Base-by-base conservation (phyloP, 2,329 filamentous ascomycete species). In the Pseudogymnoascus sp. region DNA sequence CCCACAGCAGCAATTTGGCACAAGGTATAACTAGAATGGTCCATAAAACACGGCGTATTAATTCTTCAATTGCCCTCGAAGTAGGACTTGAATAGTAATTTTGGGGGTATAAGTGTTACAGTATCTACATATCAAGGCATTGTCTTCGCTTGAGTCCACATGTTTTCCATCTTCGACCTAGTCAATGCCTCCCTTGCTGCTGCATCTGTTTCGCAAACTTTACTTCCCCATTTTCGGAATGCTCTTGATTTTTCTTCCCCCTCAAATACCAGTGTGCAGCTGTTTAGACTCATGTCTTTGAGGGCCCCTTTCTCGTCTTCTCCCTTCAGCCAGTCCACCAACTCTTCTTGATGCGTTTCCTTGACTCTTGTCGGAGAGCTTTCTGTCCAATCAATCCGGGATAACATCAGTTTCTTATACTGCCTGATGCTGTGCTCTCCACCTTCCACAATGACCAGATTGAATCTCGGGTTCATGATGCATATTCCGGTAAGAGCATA, bases 301-400 rank as follows among this genome's bases (percentile, higher is more conserved):
- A 94, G 76, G 49, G 87, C 82, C 2, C 91, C 91, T 8, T 86
- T 81, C 63, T 92, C 89, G 70, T 92, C 88, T 70, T 94, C 84
- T 1, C 90, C 86, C 64, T 87, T 84, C 58, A 97, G 79, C 91
- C 92, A 97, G 49, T 87, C 80, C 16, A 86, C 85, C 55, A 86
- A 80, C 1, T 83, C 82, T 63, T 83, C 84, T 62, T 82, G 80
- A 63, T 86, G 87, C 63, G 85, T 87, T 64, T 86, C 81, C 59
- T 80, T 81, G 42, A 85, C 77, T 39, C 81, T 81, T 0, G 92
- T 87, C 2, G 86, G 86, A 0, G 85, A 83, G 69, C 96, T 96
- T 72, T 97, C 92, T 2, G 89, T 89, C 94, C 95, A 99, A 74
- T 96, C 89, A 71, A 97, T 92, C 58, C 94, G 91, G 68, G 93